Base-by-base conservation (phyloP, 163 green algal species). In the Scenedesmus sp. region DNA sequence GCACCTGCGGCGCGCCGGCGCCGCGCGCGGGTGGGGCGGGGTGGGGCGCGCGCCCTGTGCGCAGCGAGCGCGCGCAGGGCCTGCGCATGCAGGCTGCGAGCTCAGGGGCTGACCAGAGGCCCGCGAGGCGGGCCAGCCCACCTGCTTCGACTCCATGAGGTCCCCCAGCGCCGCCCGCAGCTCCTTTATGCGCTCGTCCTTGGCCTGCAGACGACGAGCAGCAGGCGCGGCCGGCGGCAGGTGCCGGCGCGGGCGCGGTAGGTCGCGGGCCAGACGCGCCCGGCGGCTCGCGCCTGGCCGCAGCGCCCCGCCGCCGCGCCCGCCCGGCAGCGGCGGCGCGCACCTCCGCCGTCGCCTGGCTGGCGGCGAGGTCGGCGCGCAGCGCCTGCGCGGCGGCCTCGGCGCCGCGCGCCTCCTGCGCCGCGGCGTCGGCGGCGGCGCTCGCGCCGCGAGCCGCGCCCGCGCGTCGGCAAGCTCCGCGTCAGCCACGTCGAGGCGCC, bases 111-210 rank as follows among this genome's bases (percentile, higher is more conserved):
- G 51, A 60, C 51, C 9, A 20, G 28, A 7, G 26, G 51, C 11
- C 26, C 51, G 28, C 26, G n/a, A n/a, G n/a, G n/a, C n/a, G n/a
- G n/a, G n/a, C n/a, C n/a, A n/a, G n/a, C n/a, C n/a, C 34, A 78
- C 57, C 57, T 82, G 74, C 22, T 77, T 45, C 3, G 57, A 60
- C 18, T 77, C 50, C 48, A 86, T 62, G 3, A 79, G 57, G 3
- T 62, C 47, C 1, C 69, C 47, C 9, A 86, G 70, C 0, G 84
- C 80, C 2, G 80, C 39, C 9, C 84, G 83, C 24, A 88, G 76
- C 84, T 88, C 84, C 29, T 67, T 60, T 34, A 88, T 83, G 22
- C 84, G 80, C 17, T 83, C 75, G 9, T 86, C 84, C 60, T 88
- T 88, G 58, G 66, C 73, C 83, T 88, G 64, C 58, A 70, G 14